A percentile compares a stretch with the other conserved stretches of the same genome.
These are phyloP conservation scores for Fusarium siculi DNA, from an alignment of 2,329 filamentous ascomycete genomes.

Conservation along the genomic window DNA sequence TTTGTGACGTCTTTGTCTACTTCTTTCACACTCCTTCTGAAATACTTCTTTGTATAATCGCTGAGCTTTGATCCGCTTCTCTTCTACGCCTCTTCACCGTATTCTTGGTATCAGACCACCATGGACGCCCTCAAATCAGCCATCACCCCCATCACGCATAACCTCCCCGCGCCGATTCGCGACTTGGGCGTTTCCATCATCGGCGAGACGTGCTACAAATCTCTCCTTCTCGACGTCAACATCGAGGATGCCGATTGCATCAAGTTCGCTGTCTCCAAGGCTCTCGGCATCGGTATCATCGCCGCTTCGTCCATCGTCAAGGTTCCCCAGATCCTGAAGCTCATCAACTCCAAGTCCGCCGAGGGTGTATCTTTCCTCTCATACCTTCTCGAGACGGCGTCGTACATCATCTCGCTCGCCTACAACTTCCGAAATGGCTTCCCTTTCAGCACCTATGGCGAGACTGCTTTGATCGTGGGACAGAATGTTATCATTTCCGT, in stretches of 20 bases:
- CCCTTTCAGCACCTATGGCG: slow-evolving; percentile 96
- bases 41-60: neutral
- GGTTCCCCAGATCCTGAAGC: slow-evolving; percentile 95
- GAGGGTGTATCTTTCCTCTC: slow-evolving; percentile 88
- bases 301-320: slow-evolving; percentile 92
- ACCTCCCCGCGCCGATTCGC: slow-evolving; percentile 78
- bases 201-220: slow-evolving; percentile 85
- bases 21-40: slow-evolving; percentile 35
- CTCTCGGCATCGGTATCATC: slow-evolving; percentile 92
- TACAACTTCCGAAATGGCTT: slow-evolving; percentile 94
- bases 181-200: slow-evolving; percentile 82
- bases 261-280: slow-evolving; percentile 92
- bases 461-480: slow-evolving; percentile 89
- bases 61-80: neutral
- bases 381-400: slow-evolving; percentile 90
- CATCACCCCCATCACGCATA: slow-evolving; percentile 76
- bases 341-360: slow-evolving; percentile 81
- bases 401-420: slow-evolving; percentile 87
- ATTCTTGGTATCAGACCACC: slow-evolving; percentile 15
- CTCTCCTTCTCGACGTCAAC: slow-evolving; percentile 86
- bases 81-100: neutral
- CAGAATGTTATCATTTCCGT: slow-evolving; percentile 93
- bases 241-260: slow-evolving; percentile 80
- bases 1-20: slow-evolving; percentile 24
- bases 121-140: slow-evolving; percentile 72